Percentiles rank a stretch among this genome's conserved stretches.
phyloP scores from a whole-genome alignment of 768 basidiomycete genomes.

The Rhizopogon rudus region DNA sequence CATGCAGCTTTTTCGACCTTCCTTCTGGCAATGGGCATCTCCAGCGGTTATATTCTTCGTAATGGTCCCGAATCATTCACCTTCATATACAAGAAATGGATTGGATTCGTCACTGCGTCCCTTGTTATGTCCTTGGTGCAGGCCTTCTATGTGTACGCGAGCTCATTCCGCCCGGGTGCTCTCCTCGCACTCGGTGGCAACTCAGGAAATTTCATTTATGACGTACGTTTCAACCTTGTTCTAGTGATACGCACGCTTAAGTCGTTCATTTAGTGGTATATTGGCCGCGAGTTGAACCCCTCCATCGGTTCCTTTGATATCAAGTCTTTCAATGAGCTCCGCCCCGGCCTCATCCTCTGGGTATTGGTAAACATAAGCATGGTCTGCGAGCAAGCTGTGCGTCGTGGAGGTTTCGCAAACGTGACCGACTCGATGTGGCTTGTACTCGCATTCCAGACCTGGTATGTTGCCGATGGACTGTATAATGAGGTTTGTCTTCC shows the following conservation, averaged over 20 bases:
- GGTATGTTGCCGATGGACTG: constrained; percentile 82
- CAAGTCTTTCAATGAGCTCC: constrained; percentile 49
- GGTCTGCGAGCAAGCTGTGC: constrained; percentile 85
- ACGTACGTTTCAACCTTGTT: constrained; percentile 48
- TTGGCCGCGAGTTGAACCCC: constrained; percentile 94
- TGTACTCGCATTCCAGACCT: constrained; percentile 77
- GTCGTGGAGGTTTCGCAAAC: constrained; percentile 55
- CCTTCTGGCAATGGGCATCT: constrained; percentile 73
- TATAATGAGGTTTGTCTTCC: constrained; percentile 75
- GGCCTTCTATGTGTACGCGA: constrained; percentile 61
- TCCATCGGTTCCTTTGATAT: constrained; percentile 71
- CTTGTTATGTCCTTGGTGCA: constrained; percentile 75
- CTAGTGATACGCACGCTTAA: neutral
- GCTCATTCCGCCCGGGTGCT: constrained; percentile 63
- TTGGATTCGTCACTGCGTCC: constrained; percentile 83
- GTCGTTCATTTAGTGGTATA: constrained; percentile 63
- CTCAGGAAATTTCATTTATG: constrained; percentile 81
- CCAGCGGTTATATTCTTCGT: constrained; percentile 62
- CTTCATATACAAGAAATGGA: constrained; percentile 88
- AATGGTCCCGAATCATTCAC: constrained; percentile 80
- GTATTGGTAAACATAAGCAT: constrained; percentile 84
- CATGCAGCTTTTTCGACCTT: constrained; percentile 79
- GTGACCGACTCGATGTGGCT: constrained; percentile 92
- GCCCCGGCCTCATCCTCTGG: constrained; percentile 81
- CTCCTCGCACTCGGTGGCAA: constrained; percentile 93